Evolutionary conservation across 768 basidiomycete species (phyloP), one percentile per base, ranked within the genome.

Genomic region (Psilocybe cyanescens): DNA sequence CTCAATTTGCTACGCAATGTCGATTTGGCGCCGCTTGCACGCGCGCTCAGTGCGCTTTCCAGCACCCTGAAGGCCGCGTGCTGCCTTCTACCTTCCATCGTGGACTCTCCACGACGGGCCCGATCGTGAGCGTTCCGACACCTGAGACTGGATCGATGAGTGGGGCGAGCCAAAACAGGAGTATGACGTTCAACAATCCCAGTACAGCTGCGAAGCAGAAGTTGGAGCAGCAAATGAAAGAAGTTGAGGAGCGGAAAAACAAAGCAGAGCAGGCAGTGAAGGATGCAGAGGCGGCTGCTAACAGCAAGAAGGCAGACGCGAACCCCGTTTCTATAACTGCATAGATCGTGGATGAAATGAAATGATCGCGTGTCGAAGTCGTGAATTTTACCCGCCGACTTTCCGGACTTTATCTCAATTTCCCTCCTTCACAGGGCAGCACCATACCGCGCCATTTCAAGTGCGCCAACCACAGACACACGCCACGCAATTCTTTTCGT

Each of bases 11-110:
- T 39, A 78, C 79, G 67, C 85, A 83, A 30, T 99, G 97, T 75
- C 86, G 90, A 56, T 98, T 93, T 67, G 96, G 94, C 19, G 79
- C 90, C 12, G 84, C 79, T 17, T 99, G 97, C 74, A 97, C 94
- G 8, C 87, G 94, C 57, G 86, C 88, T 35, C 83, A 87, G 64
- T 99, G 97, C 73, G 76, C 87, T n/a, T 99, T 90, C 82, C 87
- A 92, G 64, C 97, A 99, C 71, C 97, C 97, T 0, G 87, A 92
- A 59, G 91, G 90, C 8, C 89, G 93, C 11, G 90, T 91, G 24
- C 80, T 94, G 7, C 92, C 93, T 3, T 80, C 86, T 3, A 78
- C 87, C 11, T 95, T 95, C 82, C 91, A 94, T 70, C 88, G 91
- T 19, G 92, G 92, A 0, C 73, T 94, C 29, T 81, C 86, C 14